Evolutionary conservation across 2,329 filamentous ascomycete species (phyloP).

Genomic region (Cadophora malorum): DNA sequence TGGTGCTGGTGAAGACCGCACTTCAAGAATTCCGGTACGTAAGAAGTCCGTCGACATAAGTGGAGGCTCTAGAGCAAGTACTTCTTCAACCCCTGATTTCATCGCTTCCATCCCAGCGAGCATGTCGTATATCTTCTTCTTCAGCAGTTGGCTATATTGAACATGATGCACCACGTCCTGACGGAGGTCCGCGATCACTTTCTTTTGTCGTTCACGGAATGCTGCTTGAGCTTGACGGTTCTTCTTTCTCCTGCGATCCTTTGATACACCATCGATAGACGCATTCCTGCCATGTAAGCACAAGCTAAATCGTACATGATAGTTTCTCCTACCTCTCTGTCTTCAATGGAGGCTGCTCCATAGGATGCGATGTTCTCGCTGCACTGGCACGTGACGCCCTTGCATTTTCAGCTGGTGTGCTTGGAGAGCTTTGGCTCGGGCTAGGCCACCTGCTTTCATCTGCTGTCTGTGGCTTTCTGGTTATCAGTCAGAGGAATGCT

Average conservation of each 20-base stretch:
- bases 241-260: slow-evolving; percentile 15
- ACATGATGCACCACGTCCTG: slow-evolving; percentile 10
- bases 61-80: slow-evolving; percentile 8
- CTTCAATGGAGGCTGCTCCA: not conserved
- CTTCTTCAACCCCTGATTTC: not conserved
- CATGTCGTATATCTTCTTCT: slow-evolving; percentile 7
- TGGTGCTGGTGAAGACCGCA: slow-evolving; percentile 13
- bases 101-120: not conserved
- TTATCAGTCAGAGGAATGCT: not conserved
- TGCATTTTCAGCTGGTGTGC: not conserved
- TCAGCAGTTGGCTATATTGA: slow-evolving; percentile 7
- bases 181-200: slow-evolving; percentile 10
- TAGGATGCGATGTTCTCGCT: slow-evolving; percentile 11
- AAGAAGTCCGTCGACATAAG: slow-evolving; percentile 11
- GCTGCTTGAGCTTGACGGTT: slow-evolving; percentile 16
- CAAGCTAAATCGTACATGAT: not conserved
- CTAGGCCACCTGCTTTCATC: slow-evolving; percentile 2
- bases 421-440: slow-evolving; percentile 10
- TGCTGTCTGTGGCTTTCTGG: not conserved
- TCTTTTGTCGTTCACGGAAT: slow-evolving; percentile 20
- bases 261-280: not conserved
- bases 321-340: not conserved
- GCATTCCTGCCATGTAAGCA: not conserved
- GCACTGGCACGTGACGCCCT: not conserved
- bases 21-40: slow-evolving; percentile 14